These are phyloP conservation scores for Tolypocladium inflatum DNA, from an alignment of 2,329 filamentous ascomycete species.

Conservation along the genomic window DNA sequence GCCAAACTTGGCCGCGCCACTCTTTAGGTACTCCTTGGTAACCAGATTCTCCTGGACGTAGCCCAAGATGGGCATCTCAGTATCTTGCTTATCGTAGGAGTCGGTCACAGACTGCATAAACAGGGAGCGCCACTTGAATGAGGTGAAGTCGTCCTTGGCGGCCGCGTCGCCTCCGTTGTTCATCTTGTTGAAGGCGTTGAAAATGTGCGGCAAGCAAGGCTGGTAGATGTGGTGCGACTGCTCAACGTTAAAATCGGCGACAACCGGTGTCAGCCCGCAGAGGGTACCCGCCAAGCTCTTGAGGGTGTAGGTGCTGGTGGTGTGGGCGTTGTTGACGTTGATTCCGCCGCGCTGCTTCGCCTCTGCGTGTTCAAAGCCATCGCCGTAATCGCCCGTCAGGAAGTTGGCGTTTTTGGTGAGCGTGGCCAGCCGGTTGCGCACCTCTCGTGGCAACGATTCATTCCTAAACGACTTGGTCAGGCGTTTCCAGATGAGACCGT, in stretches of 20 bases:
- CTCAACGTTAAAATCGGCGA: constrained; percentile 33
- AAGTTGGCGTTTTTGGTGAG: constrained; percentile 21
- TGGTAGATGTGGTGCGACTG: constrained; percentile 32
- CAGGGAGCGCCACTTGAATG: constrained; percentile 19
- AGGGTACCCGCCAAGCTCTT: constrained; percentile 32
- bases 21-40: constrained; percentile 18
- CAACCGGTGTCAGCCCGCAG: constrained; percentile 30
- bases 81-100: constrained; percentile 22
- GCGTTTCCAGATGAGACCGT: constrained; percentile 25
- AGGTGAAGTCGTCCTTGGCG: constrained; percentile 9
- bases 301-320: constrained; percentile 31
- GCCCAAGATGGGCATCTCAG: constrained; percentile 20
- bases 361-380: constrained; percentile 20
- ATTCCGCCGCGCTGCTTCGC: constrained; percentile 25
- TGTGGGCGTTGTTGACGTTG: constrained; percentile 28
- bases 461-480: constrained; percentile 21
- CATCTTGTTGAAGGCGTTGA: constrained; percentile 21
- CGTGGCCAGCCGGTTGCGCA: constrained; percentile 15
- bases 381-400: constrained; percentile 23
- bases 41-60: constrained; percentile 16
- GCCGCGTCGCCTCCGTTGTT: background rate
- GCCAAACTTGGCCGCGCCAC: constrained; percentile 18
- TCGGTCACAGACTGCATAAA: constrained; percentile 24
- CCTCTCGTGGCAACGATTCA: constrained; percentile 19
- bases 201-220: constrained; percentile 31